Conservation (phyloP, 352 stramenopile genomes). For the Globisporangium barbulae region DNA sequence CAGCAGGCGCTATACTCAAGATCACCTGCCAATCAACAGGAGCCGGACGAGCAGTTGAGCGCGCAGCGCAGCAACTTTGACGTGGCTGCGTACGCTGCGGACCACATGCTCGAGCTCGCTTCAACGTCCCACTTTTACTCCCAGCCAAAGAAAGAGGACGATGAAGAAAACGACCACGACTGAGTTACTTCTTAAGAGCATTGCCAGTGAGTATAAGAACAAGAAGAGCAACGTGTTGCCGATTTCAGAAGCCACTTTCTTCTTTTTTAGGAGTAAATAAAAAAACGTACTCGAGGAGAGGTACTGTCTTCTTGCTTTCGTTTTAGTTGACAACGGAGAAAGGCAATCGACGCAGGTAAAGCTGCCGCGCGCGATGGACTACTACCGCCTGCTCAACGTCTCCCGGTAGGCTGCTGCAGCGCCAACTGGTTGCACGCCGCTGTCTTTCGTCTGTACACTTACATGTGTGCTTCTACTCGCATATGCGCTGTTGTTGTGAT, state of each 20-base stretch:
- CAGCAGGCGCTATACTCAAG: slow-evolving; percentile 20
- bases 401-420: slow-evolving; percentile 31
- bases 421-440: too few relatives aligned
- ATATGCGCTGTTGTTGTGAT: not conserved
- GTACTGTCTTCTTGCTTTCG: too few relatives aligned
- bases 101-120: slow-evolving; percentile 30
- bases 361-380: slow-evolving; percentile 39
- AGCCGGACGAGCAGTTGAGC: slow-evolving; percentile 22
- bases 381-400: slow-evolving; percentile 81
- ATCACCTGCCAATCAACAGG: slow-evolving; percentile 2
- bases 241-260: too few relatives aligned
- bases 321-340: too few relatives aligned
- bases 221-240: too few relatives aligned
- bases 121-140: slow-evolving; percentile 45
- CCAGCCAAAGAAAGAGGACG: slow-evolving; percentile 2
- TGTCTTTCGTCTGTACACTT: not conserved
- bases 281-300: too few relatives aligned
- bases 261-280: too few relatives aligned
- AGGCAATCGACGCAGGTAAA: too few relatives aligned
- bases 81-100: slow-evolving; percentile 33
- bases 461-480: slow-evolving; percentile 1
- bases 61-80: slow-evolving; percentile 46
- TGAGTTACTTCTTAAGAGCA: not conserved
- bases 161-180: not conserved
- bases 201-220: too few relatives aligned